Conservation (phyloP, 2,329 filamentous ascomycete species). For the Beauveria brongniartii region DNA sequence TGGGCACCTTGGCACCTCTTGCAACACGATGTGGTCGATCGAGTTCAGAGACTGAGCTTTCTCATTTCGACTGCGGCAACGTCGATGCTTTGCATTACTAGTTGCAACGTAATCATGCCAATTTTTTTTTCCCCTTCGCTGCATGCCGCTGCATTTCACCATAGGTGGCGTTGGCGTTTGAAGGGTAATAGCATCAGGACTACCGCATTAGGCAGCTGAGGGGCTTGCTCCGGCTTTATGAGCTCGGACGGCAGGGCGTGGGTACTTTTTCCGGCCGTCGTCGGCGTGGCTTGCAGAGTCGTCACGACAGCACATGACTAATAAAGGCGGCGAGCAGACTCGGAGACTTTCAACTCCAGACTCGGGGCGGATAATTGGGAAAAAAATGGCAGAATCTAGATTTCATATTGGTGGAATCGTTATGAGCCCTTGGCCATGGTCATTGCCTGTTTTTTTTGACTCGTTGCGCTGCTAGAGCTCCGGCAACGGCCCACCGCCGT, state of each 20-base stretch:
- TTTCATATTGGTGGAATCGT: too few species aligned
- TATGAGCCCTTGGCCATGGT: too few species aligned
- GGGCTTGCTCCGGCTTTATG: not conserved
- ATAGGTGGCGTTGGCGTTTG: not conserved
- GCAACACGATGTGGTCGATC: too few species aligned
- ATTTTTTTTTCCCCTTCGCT: not conserved
- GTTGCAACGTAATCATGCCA: too few species aligned
- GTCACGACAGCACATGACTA: not conserved
- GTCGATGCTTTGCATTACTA: too few species aligned
- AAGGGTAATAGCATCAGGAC: not conserved
- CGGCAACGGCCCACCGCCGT: not conserved
- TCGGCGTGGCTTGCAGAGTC: not conserved
- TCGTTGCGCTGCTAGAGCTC: not conserved
- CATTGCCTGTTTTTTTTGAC: too few species aligned
- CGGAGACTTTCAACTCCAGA: not conserved
- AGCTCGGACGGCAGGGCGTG: conserved; percentile 5
- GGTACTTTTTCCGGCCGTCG: conserved; percentile 8
- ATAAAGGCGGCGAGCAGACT: not conserved
- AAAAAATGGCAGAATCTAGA: not conserved
- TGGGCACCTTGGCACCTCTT: too few species aligned
- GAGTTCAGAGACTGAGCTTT: too few species aligned
- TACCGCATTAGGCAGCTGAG: not conserved
- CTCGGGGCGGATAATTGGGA: not conserved
- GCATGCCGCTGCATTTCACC: not conserved
- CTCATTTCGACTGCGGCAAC: too few species aligned